Evolutionary conservation across 345 rosid species (phyloP), one percentile per base, ranked within the genome.

Genomic region (Boechera retrofracta): DNA sequence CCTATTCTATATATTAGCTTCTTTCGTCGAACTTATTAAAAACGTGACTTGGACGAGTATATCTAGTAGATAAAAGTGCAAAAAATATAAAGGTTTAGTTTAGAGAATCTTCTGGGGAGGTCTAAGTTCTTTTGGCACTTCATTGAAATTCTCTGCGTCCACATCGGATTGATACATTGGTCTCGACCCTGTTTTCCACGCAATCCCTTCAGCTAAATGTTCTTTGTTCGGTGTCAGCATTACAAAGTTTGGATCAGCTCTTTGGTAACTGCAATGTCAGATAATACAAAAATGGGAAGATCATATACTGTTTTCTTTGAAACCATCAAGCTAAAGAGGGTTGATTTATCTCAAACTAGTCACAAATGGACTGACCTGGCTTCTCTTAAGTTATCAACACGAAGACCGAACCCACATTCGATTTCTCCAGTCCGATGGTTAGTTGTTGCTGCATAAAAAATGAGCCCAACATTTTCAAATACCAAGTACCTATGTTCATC

Each of bases 191-290:
- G 74, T 73, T 64, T 88, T 74, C 97, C 96, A 89, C 18, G 72
- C 84, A 7, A 79, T 86, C 52, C 96, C 98, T 80, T 89, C 90
- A 3, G 96, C 98, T 16, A 89, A 78, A 80, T 91, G 98, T 79
- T 94, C 96, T 82, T 94, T 94, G 86, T 77, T 88, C 7, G 95
- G 93, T 26, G 95, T 91, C 80, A 91, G 87, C 97, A 92, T 91
- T 16, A 91, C 82, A 7, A 83, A 94, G 80, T 94, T 91, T 24
- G 95, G 97, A 84, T 89, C 97, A 0, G 95, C 97, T 82, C 98
- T 81, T 88, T 91, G 93, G 75, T 94, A 94, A 77, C 98, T 94
- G 90, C 83, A 81, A 71, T 11, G 36, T 44, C 56, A 77, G 0
- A 33, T 5, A 48, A 66, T 42, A 8, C 12, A 38, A 16, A 3